phyloP scores from a whole-genome alignment of 1,284 basidiomycete species.

The Caloboletus firmus region DNA sequence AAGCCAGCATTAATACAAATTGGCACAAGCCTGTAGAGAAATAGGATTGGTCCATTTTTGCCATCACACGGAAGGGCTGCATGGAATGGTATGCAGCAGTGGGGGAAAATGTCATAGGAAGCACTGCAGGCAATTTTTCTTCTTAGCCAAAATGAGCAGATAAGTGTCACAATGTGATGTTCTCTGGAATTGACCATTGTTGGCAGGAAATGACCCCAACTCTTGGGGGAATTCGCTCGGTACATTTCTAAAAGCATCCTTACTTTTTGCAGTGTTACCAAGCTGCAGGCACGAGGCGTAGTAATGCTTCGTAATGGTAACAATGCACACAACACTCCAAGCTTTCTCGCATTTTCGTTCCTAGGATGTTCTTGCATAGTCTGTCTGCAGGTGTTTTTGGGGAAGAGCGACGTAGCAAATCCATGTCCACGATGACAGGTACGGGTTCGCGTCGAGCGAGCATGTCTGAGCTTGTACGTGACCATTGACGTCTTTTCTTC shows the following conservation, averaged over 20 bases:
- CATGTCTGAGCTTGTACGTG: neutral
- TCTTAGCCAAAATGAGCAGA: neutral
- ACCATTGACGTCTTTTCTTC: neutral
- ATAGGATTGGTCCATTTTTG: no score
- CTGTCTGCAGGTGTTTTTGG: neutral
- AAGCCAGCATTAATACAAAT: no score
- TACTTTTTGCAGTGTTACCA: no score
- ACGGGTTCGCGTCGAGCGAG: neutral
- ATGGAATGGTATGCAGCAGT: neutral
- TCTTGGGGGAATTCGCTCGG: neutral
- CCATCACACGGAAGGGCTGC: no score
- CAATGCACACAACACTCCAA: no score
- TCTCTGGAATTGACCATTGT: neutral
- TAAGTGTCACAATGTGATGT: neutral
- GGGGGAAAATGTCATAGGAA: neutral
- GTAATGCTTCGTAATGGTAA: no score
- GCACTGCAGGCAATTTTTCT: neutral
- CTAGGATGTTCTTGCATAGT: neutral
- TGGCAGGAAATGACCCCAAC: neutral
- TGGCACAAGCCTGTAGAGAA: no score
- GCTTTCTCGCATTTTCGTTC: neutral
- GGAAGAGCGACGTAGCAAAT: neutral
- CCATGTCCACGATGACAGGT: neutral
- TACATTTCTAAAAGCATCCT: neutral
- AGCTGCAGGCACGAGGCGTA: no score